Evolutionary conservation across 306 rosid genomes (phyloP), one percentile per base, ranked within the genome.

Genomic region (Glycine tomentella): DNA sequence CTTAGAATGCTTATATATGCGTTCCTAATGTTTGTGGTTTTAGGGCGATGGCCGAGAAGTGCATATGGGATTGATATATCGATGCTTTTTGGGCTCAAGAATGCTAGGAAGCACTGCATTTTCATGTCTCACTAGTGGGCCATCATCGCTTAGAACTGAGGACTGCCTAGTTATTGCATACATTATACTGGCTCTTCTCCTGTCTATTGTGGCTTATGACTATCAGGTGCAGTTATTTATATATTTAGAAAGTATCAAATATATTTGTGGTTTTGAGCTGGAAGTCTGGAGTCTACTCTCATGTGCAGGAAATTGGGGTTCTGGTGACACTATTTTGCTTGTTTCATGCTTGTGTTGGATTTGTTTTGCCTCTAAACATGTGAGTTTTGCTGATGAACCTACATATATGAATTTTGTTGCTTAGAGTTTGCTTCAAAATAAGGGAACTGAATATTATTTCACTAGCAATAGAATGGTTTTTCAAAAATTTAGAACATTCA

Each of bases 31-130:
- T 63, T 31, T 84, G 5, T 89, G 83, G 63, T 69, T 82, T 74
- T 85, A 95, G 98, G 99, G 96, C 82, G 99, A 95, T 46, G 99
- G 99, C 52, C 90, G 98, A 80, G 98, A 91, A 87, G 94, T 91
- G 89, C 90, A 89, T 84, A 74, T 95, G 15, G 98, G 98, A 75
- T 85, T 93, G 85, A 85, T 93, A 80, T 95, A 88, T 87, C 90
- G 93, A 58, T 93, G 93, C 83, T 83, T 95, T 75, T 46, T 93
- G 85, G 97, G 93, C 77, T 87, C 98, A 36, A 90, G 93, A 89
- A 95, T 95, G 96, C 86, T 95, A 17, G 99, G 99, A 84, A 93
- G 98, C 94, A 88, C 94, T 33, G 12, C 82, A 66, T 93, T 91
- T 84, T 96, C 98, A 2, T 91, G 96, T 93, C 88, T 95, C 36